Evolutionary conservation across 495 filamentous ascomycete genomes (phyloP), one percentile per base, ranked within the genome.

Genomic region (Daldinia caldariorum): DNA sequence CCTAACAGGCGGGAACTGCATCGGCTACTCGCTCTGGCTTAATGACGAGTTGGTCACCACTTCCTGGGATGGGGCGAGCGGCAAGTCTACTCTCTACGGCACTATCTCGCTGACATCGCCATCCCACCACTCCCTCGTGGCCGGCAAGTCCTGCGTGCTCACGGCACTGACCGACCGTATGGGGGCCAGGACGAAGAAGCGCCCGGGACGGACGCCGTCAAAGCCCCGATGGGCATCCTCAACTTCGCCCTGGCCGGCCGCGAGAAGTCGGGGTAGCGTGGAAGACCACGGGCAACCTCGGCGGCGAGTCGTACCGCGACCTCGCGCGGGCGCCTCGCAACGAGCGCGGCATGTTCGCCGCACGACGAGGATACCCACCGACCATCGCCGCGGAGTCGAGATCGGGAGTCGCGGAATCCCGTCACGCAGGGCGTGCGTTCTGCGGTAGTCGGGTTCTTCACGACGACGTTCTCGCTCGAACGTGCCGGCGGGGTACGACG

Each of bases 261-360:
- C 53, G 61, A 82, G 90, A 50, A 83, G 45, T 57, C 81, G 61
- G 67, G 16, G 61, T 79, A 37, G 55, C 58, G 31, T 94, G 92
- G 92, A 93, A 92, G 74, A 71, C 94, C 13, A 92, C 91, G 0
- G 92, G 92, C 6, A 94, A 94, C 66, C 80, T 94, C 8, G 88
- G 87, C 51, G 91, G 92, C 31, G 91, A 94, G 66, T 75, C 87
- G 58, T 93, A 92, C 76, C 53, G 68, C 4, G 92, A 94, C 70
- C 79, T 83, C 12, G 77, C 78, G 2, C 87, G 90, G 39, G 91
- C 91, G 8, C 91, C 90, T 3, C 77, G 93, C 47, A 94, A 94
- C 72, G 92, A 94, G 76, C 91, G 91, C 39, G 90, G 86, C 7
- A 75, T 92, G 35, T 92, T 82, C 67, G 85, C 86, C 13, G 92